Evolutionary conservation across 345 rosid species (phyloP).

Genomic region (Rhizophora apiculata): DNA sequence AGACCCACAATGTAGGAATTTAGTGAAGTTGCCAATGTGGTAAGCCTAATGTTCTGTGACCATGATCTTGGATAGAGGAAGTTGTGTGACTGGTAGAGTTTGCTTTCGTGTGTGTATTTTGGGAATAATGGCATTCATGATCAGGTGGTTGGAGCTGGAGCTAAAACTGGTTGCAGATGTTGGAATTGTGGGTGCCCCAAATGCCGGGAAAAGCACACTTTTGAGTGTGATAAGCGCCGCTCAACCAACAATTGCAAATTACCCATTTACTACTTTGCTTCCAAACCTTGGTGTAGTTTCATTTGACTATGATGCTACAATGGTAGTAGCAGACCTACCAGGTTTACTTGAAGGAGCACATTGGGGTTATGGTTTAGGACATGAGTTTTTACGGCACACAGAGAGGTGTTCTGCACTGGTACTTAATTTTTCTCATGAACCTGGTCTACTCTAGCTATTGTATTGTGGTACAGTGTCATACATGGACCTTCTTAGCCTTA

Average conservation of each 20-base stretch:
- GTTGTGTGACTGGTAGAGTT: neutral
- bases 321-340: conserved; percentile 96
- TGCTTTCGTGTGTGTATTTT: neutral
- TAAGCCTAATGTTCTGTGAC: too few relatives aligned
- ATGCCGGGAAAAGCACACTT: conserved; percentile 93
- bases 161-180: conserved; percentile 86
- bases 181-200: conserved; percentile 91
- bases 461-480: neutral
- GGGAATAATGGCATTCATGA: conserved; percentile 26
- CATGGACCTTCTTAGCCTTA: neutral
- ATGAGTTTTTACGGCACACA: conserved; percentile 81
- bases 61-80: neutral
- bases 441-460: neutral
- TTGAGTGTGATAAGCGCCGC: conserved; percentile 90
- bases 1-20: too few relatives aligned
- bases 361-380: conserved; percentile 90
- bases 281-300: conserved; percentile 97
- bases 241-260: conserved; percentile 79
- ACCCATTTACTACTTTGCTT: conserved; percentile 88
- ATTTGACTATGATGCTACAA: conserved; percentile 77
- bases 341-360: conserved; percentile 98
- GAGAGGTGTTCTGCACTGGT: conserved; percentile 98
- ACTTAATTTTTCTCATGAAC: conserved; percentile 23
- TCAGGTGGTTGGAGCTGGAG: conserved; percentile 97
- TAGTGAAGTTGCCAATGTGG: too few relatives aligned